phyloP scores from a whole-genome alignment of 1,139 yeast species.

The Magnusiomyces sp. region DNA sequence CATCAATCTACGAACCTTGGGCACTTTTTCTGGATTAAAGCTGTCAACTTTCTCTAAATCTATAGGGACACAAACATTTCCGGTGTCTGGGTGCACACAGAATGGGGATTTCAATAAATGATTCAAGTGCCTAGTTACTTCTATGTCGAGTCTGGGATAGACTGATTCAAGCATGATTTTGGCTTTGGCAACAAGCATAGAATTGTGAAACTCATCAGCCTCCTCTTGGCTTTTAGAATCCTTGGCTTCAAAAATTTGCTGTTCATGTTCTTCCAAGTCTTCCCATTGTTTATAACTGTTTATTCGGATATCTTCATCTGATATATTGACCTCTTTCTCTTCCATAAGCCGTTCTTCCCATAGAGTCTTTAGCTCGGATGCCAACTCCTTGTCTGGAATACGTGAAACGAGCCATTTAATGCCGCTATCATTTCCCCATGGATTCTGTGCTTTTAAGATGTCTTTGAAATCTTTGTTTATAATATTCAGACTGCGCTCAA shows the following conservation, averaged over 20 bases:
- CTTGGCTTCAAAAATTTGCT: slow-evolving; percentile 37
- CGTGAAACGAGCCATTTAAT: slow-evolving; percentile 52
- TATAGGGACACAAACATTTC: slow-evolving; percentile 93
- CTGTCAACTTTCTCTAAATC: slow-evolving; percentile 46
- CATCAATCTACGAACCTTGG: slow-evolving; percentile 58
- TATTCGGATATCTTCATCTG: slow-evolving; percentile 43
- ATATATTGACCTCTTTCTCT: background rate
- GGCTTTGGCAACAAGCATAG: background rate
- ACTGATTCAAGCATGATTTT: slow-evolving; percentile 59
- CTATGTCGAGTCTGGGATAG: slow-evolving; percentile 89
- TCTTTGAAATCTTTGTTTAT: slow-evolving; percentile 57
- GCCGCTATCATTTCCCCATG: slow-evolving; percentile 53
- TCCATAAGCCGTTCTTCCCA: slow-evolving; percentile 15
- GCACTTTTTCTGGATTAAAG: slow-evolving; percentile 76
- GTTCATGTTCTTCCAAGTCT: slow-evolving; percentile 60
- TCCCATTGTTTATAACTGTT: slow-evolving; percentile 61
- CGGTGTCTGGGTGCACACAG: slow-evolving; percentile 95
- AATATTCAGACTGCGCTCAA: slow-evolving; percentile 55
- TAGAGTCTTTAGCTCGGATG: slow-evolving; percentile 43
- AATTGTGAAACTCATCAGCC: slow-evolving; percentile 20
- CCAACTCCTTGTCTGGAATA: slow-evolving; percentile 51
- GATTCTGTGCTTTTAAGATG: slow-evolving; percentile 75
- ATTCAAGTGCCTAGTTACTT: slow-evolving; percentile 81
- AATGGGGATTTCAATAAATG: slow-evolving; percentile 97
- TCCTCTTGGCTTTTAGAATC: slow-evolving; percentile 42